These are phyloP conservation scores for Boletus huronensis DNA, from an alignment of 768 basidiomycete genomes.

Conservation along the genomic window DNA sequence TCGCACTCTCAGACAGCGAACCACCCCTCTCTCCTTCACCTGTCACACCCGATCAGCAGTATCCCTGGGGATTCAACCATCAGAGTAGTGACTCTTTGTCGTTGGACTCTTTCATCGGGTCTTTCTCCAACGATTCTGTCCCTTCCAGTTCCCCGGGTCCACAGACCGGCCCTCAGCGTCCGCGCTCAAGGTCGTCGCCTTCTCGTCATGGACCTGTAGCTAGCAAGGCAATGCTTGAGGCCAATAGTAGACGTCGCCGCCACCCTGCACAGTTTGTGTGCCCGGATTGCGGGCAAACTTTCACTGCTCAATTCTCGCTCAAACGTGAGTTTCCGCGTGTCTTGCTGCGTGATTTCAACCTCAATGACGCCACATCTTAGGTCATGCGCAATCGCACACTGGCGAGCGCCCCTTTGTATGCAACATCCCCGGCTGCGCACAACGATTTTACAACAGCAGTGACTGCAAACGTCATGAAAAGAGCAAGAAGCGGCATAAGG, in stretches of 20 bases:
- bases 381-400: slow-evolving; percentile 29
- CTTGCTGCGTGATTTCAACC: no score
- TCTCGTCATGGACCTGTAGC: slow-evolving; percentile 22
- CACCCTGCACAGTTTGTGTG: slow-evolving; percentile 24
- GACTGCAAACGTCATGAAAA: slow-evolving; percentile 35
- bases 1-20: slow-evolving; percentile 23
- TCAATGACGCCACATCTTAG: slow-evolving; percentile 17
- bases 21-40: slow-evolving; percentile 18
- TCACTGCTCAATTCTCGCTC: slow-evolving; percentile 32
- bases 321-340: slow-evolving; percentile 23
- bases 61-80: neutral
- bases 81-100: slow-evolving; percentile 11
- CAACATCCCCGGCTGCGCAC: slow-evolving; percentile 23
- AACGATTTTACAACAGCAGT: slow-evolving; percentile 31
- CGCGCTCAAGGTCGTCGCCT: slow-evolving; percentile 14
- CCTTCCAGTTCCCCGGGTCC: neutral
- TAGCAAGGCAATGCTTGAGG: slow-evolving; percentile 33
- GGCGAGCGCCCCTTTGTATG: slow-evolving; percentile 27
- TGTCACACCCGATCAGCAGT: slow-evolving; percentile 6
- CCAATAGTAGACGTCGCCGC: slow-evolving; percentile 29
- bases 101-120: neutral
- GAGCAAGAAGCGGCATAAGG: slow-evolving; percentile 32
- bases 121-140: slow-evolving; percentile 2
- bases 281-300: slow-evolving; percentile 20
- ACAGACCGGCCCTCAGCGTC: slow-evolving; percentile 12